Conservation (phyloP, 305 asterid species). For the Plantago coronopus region DNA sequence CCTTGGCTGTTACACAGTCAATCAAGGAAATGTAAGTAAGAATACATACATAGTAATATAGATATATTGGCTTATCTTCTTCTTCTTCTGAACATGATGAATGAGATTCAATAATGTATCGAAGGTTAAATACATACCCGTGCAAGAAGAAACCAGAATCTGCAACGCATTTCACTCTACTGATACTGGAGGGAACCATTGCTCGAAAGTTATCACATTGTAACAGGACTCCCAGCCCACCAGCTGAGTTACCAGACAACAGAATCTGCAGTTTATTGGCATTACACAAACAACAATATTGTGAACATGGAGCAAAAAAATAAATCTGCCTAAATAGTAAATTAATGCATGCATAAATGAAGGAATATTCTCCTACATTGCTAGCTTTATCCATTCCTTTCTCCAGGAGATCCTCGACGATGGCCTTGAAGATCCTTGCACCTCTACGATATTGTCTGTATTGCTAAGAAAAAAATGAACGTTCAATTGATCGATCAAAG, state of each 20-base stretch:
- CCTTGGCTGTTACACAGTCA: neutral
- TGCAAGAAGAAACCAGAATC: slow-evolving; percentile 4
- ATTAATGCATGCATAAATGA: neutral
- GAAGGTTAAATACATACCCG: neutral
- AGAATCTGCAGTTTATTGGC: neutral
- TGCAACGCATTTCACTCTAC: slow-evolving; percentile 1
- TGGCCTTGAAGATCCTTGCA: slow-evolving; percentile 11
- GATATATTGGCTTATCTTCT: neutral
- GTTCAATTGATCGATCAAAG: neutral
- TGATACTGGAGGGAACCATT: neutral
- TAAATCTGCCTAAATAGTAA: neutral
- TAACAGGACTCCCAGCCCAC: slow-evolving; percentile 6
- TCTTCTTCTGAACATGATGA: neutral
- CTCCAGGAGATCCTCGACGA: slow-evolving; percentile 6
- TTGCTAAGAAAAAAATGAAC: neutral
- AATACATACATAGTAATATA: no score
- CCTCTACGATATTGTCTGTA: neutral
- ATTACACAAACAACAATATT: neutral
- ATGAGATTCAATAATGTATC: neutral
- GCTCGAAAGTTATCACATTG: slow-evolving; percentile 5
- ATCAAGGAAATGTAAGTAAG: neutral
- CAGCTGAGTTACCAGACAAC: slow-evolving; percentile 4
- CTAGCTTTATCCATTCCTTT: slow-evolving; percentile 4
- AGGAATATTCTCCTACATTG: neutral
- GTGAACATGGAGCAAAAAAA: neutral